Percentiles rank a stretch among this genome's conserved stretches.
These are phyloP conservation scores for Trichoderma sp. DNA, from an alignment of 2,329 filamentous ascomycete genomes.

Conservation along the genomic window DNA sequence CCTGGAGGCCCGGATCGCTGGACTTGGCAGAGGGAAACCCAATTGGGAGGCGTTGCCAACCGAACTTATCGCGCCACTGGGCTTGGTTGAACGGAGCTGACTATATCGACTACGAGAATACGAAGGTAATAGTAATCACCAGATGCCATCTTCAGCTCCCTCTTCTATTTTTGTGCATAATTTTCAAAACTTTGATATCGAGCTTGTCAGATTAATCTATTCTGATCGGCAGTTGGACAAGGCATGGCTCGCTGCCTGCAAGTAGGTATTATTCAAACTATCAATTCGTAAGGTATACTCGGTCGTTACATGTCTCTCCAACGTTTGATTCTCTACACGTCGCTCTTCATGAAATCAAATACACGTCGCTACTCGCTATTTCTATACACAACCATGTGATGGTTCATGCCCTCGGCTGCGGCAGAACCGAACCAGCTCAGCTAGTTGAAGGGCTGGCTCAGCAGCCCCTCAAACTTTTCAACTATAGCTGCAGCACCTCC, in stretches of 20 bases:
- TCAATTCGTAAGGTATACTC: too few species aligned
- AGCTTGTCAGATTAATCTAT: not conserved
- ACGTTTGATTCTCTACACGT: too few species aligned
- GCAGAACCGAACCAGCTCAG: not conserved
- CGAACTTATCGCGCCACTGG: not conserved
- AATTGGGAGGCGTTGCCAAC: not conserved
- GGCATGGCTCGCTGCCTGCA: not conserved
- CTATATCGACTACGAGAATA: not conserved
- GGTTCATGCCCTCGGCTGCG: not conserved
- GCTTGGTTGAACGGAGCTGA: not conserved
- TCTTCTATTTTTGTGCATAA: not conserved
- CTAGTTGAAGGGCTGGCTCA: constrained; percentile 21
- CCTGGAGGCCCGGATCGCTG: not conserved
- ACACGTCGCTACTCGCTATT: not conserved
- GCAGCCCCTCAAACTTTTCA: constrained; percentile 22
- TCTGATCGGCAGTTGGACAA: not conserved
- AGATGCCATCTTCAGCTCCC: not conserved
- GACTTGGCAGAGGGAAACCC: not conserved
- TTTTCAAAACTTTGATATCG: not conserved
- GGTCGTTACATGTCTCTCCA: too few species aligned
- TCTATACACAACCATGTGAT: not conserved
- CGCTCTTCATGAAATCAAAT: not conserved
- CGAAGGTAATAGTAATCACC: not conserved
- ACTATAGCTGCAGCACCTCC: not conserved
- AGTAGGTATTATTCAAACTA: too few species aligned